A percentile compares a stretch with the other conserved stretches of the same genome.
Conservation (phyloP, 352 stramenopile species). For the Phytophthora cryptogea region DNA sequence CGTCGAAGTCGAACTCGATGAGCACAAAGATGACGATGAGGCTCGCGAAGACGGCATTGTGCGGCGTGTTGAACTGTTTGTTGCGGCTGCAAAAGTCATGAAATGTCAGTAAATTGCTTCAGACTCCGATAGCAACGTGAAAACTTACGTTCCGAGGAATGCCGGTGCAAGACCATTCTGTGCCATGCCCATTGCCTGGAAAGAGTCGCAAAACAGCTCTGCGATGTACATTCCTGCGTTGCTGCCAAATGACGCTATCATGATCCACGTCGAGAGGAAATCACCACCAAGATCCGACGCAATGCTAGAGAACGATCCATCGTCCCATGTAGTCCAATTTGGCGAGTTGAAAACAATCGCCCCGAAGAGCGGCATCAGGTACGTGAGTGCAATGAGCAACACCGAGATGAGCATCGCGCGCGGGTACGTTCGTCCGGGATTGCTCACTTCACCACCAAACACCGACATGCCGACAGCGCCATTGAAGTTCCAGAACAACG, state of each 20-base stretch:
- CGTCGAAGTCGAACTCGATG: constrained; percentile 69
- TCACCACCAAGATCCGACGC: constrained; percentile 79
- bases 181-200: constrained; percentile 82
- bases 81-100: constrained; percentile 34
- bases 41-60: constrained; percentile 49
- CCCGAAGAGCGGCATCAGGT: constrained; percentile 91
- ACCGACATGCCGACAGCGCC: constrained; percentile 89
- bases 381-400: constrained; percentile 80
- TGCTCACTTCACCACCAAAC: constrained; percentile 90
- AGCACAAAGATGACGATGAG: constrained; percentile 58
- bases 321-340: constrained; percentile 84
- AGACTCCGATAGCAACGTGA: neutral
- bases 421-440: constrained; percentile 81
- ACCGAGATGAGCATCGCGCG: constrained; percentile 81
- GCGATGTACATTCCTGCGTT: constrained; percentile 93
- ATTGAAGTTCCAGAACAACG: constrained; percentile 96
- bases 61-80: constrained; percentile 53
- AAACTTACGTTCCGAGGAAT: constrained; percentile 77
- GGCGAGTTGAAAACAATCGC: constrained; percentile 67
- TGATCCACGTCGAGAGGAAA: constrained; percentile 89
- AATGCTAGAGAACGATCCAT: constrained; percentile 90
- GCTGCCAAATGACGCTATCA: constrained; percentile 85
- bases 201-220: constrained; percentile 93
- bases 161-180: constrained; percentile 86
- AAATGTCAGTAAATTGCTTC: neutral